A percentile compares a stretch with the other conserved stretches of the same genome.
These are phyloP conservation scores for Coemansia sp. DNA, from an alignment of 192 early-diverging fungal genomes.

Conservation along the genomic window DNA sequence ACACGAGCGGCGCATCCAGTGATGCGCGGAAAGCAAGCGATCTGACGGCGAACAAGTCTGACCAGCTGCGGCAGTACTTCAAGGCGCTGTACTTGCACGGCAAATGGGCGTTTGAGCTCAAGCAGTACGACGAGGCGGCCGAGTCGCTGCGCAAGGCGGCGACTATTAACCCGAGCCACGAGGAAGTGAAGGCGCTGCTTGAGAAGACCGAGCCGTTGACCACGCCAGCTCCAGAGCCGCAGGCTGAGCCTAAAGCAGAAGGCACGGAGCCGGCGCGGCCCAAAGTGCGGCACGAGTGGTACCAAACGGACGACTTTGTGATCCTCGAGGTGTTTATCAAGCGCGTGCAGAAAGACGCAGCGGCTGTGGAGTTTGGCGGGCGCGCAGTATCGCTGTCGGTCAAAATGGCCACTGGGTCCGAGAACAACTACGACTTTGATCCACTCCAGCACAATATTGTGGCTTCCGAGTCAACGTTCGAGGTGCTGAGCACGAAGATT, in stretches of 20 bases:
- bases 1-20: constrained; percentile 51
- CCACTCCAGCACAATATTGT: constrained; percentile 78
- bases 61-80: constrained; percentile 53
- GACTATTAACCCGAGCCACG: constrained; percentile 56
- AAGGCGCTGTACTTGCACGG: constrained; percentile 70
- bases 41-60: constrained; percentile 55
- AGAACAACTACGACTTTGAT: constrained; percentile 89
- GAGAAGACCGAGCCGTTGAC: constrained; percentile 46
- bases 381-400: constrained; percentile 72
- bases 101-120: constrained; percentile 55
- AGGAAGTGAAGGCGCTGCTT: constrained; percentile 37
- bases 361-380: constrained; percentile 63
- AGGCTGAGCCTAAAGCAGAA: not conserved
- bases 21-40: constrained; percentile 66
- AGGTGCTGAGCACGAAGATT: constrained; percentile 90
- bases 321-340: constrained; percentile 91
- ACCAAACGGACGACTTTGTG: constrained; percentile 88
- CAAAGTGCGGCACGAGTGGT: constrained; percentile 88
- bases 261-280: constrained; percentile 9
- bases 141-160: constrained; percentile 57
- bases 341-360: constrained; percentile 70
- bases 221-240: constrained; percentile 32
- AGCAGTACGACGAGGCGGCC: constrained; percentile 61
- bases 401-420: constrained; percentile 78
- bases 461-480: constrained; percentile 65